These are phyloP conservation scores for Paecilomyces sp. DNA, from an alignment of 2,329 filamentous ascomycete genomes.

Conservation along the genomic window DNA sequence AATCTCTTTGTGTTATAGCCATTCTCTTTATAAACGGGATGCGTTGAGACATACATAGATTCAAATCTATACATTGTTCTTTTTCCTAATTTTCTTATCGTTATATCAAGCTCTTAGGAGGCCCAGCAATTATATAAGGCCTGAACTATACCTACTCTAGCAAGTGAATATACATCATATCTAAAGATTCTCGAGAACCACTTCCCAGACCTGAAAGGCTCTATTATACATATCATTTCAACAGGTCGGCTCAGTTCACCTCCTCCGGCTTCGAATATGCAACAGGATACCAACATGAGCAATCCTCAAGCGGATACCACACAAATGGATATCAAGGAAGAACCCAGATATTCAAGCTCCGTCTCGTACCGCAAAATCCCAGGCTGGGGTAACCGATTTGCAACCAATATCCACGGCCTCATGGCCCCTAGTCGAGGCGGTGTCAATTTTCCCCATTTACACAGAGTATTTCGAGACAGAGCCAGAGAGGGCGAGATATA, in stretches of 20 bases:
- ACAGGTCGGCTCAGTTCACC: not conserved
- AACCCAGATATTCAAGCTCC: not conserved
- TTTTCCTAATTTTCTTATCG: not conserved
- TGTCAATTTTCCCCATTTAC: not conserved
- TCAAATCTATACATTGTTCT: too few relatives aligned
- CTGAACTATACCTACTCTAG: not conserved
- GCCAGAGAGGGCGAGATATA: not conserved
- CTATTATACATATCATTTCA: not conserved
- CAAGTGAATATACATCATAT: not conserved
- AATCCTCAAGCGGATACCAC: too few relatives aligned
- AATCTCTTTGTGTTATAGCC: too few relatives aligned
- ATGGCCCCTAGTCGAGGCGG: not conserved
- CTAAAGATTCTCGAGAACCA: not conserved
- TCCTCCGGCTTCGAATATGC: not conserved
- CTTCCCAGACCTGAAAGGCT: not conserved
- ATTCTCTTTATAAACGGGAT: too few relatives aligned
- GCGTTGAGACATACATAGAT: too few relatives aligned
- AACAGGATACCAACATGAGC: not conserved
- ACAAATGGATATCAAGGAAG: not conserved
- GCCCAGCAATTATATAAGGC: not conserved
- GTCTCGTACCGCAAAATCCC: not conserved
- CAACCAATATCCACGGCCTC: not conserved
- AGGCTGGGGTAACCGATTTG: not conserved
- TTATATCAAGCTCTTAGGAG: not conserved
- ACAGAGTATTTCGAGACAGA: not conserved